Evolutionary conservation across 140 eudicot species (phyloP).

Genomic region (Senecio squalidus): DNA sequence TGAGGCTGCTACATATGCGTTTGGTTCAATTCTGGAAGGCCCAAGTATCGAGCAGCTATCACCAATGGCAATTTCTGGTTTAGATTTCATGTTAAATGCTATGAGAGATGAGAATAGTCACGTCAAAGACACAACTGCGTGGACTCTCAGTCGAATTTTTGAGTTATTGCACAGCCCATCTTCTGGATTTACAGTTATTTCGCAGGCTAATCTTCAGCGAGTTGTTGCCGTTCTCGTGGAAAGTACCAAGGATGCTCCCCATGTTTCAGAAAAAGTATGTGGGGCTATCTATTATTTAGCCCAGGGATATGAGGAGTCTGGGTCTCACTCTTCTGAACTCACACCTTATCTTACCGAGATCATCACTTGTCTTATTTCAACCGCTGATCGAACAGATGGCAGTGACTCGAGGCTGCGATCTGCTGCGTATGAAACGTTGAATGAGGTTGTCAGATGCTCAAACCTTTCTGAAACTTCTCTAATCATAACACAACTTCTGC

Average conservation of each 20-base stretch:
- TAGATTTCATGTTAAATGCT: slow-evolving; percentile 64
- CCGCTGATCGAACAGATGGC: slow-evolving; percentile 59
- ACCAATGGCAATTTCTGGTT: slow-evolving; percentile 54
- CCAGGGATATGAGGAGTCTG: slow-evolving; percentile 74
- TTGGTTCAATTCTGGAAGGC: slow-evolving; percentile 80
- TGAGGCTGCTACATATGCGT: slow-evolving; percentile 86
- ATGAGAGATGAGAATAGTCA: slow-evolving; percentile 70
- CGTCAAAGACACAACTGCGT: slow-evolving; percentile 90
- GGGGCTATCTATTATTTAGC: slow-evolving; percentile 79
- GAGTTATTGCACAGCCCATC: slow-evolving; percentile 68
- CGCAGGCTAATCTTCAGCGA: slow-evolving; percentile 48
- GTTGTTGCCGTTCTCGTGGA: slow-evolving; percentile 51
- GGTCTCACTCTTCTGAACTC: slow-evolving; percentile 42
- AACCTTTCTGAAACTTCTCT: slow-evolving; percentile 54
- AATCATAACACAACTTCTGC: slow-evolving; percentile 57
- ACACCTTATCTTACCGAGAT: slow-evolving; percentile 53
- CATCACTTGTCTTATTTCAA: slow-evolving; percentile 39
- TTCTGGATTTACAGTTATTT: slow-evolving; percentile 55
- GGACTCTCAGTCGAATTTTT: slow-evolving; percentile 84
- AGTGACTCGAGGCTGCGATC: slow-evolving; percentile 65
- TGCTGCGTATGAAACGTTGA: slow-evolving; percentile 81
- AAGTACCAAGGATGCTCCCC: slow-evolving; percentile 65
- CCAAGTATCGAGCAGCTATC: slow-evolving; percentile 56
- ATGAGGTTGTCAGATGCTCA: slow-evolving; percentile 76
- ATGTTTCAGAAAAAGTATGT: slow-evolving; percentile 79